Evolutionary conservation across 2,329 filamentous ascomycete species (phyloP).

Genomic region (Clonostachys rosea): DNA sequence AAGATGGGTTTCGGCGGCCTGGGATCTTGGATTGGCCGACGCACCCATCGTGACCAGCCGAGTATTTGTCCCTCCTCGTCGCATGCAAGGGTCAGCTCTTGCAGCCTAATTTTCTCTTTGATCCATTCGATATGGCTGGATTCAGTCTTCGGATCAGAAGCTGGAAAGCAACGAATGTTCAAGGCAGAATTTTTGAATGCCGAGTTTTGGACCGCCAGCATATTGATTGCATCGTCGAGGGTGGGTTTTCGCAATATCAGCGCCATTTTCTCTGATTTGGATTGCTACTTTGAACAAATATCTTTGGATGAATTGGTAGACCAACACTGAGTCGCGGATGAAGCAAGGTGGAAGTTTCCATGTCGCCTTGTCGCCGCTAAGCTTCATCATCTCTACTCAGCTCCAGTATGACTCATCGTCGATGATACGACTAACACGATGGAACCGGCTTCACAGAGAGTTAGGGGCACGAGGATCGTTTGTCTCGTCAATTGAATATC

Average conservation of each 20-base stretch:
- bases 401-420: too few species aligned
- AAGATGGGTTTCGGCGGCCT: conserved; percentile 9
- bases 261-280: too few species aligned
- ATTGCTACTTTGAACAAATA: too few species aligned
- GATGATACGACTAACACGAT: too few species aligned
- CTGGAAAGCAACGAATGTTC: conserved; percentile 19
- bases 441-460: too few species aligned
- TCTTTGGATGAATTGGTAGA: too few species aligned
- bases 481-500: too few species aligned
- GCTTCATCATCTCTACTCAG: too few species aligned
- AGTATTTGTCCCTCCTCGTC: conserved; percentile 8
- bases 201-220: conserved; percentile 18
- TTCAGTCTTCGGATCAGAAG: conserved; percentile 13
- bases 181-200: conserved; percentile 22
- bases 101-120: conserved; percentile 14
- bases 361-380: too few species aligned
- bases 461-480: too few species aligned
- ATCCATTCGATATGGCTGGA: conserved; percentile 12
- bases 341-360: too few species aligned
- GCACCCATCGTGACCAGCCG: conserved; percentile 27
- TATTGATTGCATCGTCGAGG: conserved; percentile 18
- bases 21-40: conserved; percentile 10
- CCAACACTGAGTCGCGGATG: too few species aligned
- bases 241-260: conserved; percentile 15
- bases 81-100: conserved; percentile 7